Evolutionary conservation across 129 eudicot species (phyloP), one percentile per base, ranked within the genome.

Genomic region (Helichrysum umbraculigerum): DNA sequence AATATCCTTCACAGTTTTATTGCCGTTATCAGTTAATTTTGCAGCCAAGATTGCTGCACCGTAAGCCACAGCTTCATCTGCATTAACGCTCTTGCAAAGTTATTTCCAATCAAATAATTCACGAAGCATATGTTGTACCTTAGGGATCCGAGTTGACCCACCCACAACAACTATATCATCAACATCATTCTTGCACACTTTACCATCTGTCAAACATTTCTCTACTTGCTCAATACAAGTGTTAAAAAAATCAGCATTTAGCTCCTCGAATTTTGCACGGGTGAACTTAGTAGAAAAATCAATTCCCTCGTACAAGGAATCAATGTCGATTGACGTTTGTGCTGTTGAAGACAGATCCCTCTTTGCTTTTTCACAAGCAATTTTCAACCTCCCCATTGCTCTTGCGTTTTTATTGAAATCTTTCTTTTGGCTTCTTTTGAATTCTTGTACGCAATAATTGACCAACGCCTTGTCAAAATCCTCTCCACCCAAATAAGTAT

Each of bases 401-500:
- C 7, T 76, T 21, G 41, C 80, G 54, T 52, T 66, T 11, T 3
- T 28, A 15, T 41, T 66, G 0, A 66, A 15, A 17, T 76, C 80
- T 5, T 66, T 54, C 19, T 52, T 76, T 1, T 76, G 29, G 4
- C 14, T 52, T 37, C 22, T 76, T 19, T 66, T 76, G 66, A 76
- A 66, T 33, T 66, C 80, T 66, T 66, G 42, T 9, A 66, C 74
- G 17, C 80, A 66, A 22, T 76, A 37, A 4, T 52, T 33, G 1
- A 76, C 66, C 80, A 76, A 66, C 0, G 54, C 56, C 57, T 51
- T 66, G 39, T 76, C 80, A 35, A 76, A 76, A 52, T 66, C 73
- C 51, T 76, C 80, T 3, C 80, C 80, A 8, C 80, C 80, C 57
- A 76, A 66, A 52, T 66, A 73, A 7, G 80, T 76, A 39, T 76